Percentiles rank a stretch among this genome's conserved stretches.
These are phyloP conservation scores for Elsinoe australis DNA, from an alignment of 2,329 filamentous ascomycete genomes.

Conservation along the genomic window DNA sequence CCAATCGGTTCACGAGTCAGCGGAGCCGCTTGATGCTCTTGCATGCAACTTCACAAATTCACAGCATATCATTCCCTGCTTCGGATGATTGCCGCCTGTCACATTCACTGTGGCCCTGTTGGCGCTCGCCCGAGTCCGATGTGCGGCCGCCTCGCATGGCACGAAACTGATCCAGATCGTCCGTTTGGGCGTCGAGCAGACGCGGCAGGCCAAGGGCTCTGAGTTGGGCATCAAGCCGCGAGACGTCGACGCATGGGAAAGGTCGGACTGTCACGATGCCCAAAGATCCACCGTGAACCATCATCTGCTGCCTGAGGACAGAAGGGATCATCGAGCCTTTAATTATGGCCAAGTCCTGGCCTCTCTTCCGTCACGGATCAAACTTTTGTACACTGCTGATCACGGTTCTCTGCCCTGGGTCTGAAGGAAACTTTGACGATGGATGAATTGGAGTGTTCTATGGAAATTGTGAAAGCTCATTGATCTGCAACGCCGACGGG, in stretches of 20 bases:
- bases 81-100: too few relatives aligned
- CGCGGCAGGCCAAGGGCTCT: constrained; percentile 6
- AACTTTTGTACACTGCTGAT: constrained; percentile 6
- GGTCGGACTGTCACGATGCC: constrained; percentile 14
- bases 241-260: neutral
- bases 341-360: constrained; percentile 5
- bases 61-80: too few relatives aligned
- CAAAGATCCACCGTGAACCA: constrained; percentile 15
- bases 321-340: constrained; percentile 5
- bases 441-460: constrained; percentile 1
- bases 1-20: neutral
- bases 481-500: neutral
- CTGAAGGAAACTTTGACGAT: constrained; percentile 4
- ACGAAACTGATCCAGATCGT: neutral
- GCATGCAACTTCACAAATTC: neutral
- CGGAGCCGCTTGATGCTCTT: neutral
- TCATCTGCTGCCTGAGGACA: constrained; percentile 8
- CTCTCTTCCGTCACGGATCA: neutral
- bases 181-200: constrained; percentile 12
- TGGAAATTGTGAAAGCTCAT: neutral
- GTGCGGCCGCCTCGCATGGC: neutral
- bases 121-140: too few relatives aligned
- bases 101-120: too few relatives aligned
- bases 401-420: neutral
- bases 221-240: constrained; percentile 8